phyloP scores from a whole-genome alignment of 2,329 filamentous ascomycete genomes.

The Trichoderma polysporum region DNA sequence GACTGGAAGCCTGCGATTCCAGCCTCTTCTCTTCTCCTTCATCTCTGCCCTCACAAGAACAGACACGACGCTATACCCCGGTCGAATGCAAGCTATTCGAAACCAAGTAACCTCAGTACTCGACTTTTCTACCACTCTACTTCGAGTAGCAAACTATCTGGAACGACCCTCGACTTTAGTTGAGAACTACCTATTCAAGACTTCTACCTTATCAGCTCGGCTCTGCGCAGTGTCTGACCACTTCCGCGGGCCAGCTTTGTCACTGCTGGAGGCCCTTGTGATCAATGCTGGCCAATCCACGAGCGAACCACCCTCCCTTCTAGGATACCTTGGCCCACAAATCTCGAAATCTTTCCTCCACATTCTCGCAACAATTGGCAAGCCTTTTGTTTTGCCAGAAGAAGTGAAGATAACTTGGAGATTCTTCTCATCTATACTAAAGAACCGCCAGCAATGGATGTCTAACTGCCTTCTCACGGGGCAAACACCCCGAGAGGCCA shows the following conservation, averaged over 20 bases:
- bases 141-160: conserved; percentile 67
- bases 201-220: conserved; percentile 72
- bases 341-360: conserved; percentile 82
- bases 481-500: conserved; percentile 73
- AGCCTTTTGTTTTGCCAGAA: conserved; percentile 64
- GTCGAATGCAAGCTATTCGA: conserved; percentile 54
- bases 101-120: conserved; percentile 65
- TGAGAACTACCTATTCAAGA: conserved; percentile 78
- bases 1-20: conserved; percentile 69
- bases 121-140: conserved; percentile 64
- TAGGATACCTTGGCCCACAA: conserved; percentile 81
- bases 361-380: conserved; percentile 73
- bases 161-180: conserved; percentile 64
- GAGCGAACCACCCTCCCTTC: conserved; percentile 86
- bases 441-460: conserved; percentile 93
- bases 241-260: conserved; percentile 65
- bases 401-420: conserved; percentile 75
- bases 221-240: conserved; percentile 68
- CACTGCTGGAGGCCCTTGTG: conserved; percentile 71
- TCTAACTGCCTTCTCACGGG: conserved; percentile 90
- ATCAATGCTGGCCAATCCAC: conserved; percentile 63
- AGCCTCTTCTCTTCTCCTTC: conserved; percentile 72
- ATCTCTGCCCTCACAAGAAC: conserved; percentile 49
- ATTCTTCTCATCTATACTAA: conserved; percentile 81
- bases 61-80: conserved; percentile 61